phyloP scores from a whole-genome alignment of 495 filamentous ascomycete genomes.

The Hypoxylon intermedium region DNA sequence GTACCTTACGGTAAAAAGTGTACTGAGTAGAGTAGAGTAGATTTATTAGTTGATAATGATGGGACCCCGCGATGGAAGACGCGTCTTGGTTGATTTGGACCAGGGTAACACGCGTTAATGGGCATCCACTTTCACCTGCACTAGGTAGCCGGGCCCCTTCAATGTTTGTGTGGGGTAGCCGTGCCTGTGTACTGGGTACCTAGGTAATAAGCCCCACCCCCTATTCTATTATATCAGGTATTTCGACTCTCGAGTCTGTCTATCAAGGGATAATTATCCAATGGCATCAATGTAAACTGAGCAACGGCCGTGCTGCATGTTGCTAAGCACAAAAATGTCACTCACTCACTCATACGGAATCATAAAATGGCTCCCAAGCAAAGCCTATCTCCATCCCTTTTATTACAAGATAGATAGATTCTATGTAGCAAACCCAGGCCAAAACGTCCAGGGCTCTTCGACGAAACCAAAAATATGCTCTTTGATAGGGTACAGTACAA shows the following conservation, averaged over 20 bases:
- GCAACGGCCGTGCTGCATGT: too few species aligned
- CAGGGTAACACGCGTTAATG: conserved; percentile 38
- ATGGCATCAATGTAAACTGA: too few species aligned
- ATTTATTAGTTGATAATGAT: neutral
- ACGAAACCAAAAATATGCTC: conserved; percentile 23
- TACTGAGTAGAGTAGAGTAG: neutral
- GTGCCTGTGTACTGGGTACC: too few species aligned
- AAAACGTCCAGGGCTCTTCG: conserved; percentile 13
- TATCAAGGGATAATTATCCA: too few species aligned
- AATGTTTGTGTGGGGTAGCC: too few species aligned
- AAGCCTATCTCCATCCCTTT: conserved; percentile 3
- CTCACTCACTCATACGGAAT: too few species aligned
- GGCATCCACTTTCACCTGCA: conserved; percentile 8
- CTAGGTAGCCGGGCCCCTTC: too few species aligned
- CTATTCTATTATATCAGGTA: too few species aligned
- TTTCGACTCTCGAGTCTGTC: too few species aligned
- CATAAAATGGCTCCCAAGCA: neutral
- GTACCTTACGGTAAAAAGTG: too few species aligned
- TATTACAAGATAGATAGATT: conserved; percentile 40
- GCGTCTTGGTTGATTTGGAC: conserved; percentile 26
- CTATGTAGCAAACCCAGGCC: conserved; percentile 6
- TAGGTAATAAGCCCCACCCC: too few species aligned
- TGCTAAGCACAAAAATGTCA: too few species aligned
- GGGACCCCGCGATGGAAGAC: conserved; percentile 27
- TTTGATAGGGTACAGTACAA: conserved; percentile 39